A percentile compares a stretch with the other conserved stretches of the same genome.
Evolutionary conservation across 495 filamentous ascomycete genomes (phyloP).

Genomic region (Aspergillus saccharolyticus): DNA sequence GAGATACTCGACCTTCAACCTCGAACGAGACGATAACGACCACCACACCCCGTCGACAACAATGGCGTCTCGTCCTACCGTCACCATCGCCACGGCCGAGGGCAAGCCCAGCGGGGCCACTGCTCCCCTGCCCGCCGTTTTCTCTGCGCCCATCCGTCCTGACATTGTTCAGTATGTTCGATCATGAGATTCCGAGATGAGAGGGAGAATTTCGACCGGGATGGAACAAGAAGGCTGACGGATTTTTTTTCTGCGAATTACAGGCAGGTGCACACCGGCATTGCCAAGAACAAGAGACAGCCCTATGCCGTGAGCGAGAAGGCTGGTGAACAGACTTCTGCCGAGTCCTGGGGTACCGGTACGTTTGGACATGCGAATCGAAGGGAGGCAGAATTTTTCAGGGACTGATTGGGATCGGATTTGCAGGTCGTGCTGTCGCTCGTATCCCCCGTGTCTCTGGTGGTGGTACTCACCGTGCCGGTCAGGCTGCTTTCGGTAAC

Average conservation of each 20-base stretch:
- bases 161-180: constrained; percentile 88
- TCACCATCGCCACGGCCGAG: constrained; percentile 89
- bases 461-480: constrained; percentile 99
- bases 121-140: constrained; percentile 87
- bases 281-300: constrained; percentile 99
- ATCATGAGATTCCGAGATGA: constrained; percentile 10
- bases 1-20: constrained; percentile 39
- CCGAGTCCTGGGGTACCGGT: constrained; percentile 99
- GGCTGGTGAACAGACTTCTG: constrained; percentile 98
- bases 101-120: constrained; percentile 82
- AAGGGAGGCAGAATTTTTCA: constrained; percentile 9
- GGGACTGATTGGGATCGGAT: constrained; percentile 21
- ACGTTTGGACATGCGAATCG: constrained; percentile 44
- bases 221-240: constrained; percentile 34
- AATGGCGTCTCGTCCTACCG: constrained; percentile 93
- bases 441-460: constrained; percentile 99
- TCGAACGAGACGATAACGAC: constrained; percentile 41
- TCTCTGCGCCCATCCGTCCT: constrained; percentile 91
- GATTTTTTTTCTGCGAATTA: constrained; percentile 20
- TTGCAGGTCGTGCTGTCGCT: constrained; percentile 90
- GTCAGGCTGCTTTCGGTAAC: constrained; percentile 99
- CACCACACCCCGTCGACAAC: constrained; percentile 41
- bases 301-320: constrained; percentile 99
- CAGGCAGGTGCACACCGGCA: constrained; percentile 88
- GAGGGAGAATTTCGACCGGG: constrained; percentile 10